Conservation (phyloP, 108 stramenopile genomes). For the Pseudonitzschia delicatissima region DNA sequence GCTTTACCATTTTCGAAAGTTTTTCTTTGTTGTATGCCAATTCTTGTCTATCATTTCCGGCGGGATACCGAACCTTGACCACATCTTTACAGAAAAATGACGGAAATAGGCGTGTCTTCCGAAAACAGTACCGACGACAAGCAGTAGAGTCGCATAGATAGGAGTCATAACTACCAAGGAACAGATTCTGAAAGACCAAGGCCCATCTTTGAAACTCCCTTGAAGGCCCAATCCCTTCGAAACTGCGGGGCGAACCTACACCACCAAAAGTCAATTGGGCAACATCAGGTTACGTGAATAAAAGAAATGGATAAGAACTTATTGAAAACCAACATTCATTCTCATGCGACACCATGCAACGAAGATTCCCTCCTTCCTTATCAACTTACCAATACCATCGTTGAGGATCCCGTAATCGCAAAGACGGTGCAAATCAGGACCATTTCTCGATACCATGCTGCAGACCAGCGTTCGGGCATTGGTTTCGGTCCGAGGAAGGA, state of each 20-base stretch:
- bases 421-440: slow-evolving; percentile 78
- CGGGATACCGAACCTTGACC: slow-evolving; percentile 82
- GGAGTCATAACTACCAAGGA: slow-evolving; percentile 87
- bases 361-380: background rate
- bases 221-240: slow-evolving; percentile 63
- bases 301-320: background rate
- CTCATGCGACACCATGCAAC: background rate
- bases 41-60: slow-evolving; percentile 74
- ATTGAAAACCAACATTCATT: slow-evolving; percentile 1
- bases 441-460: slow-evolving; percentile 72
- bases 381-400: slow-evolving; percentile 75
- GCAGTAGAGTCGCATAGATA: slow-evolving; percentile 70
- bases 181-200: slow-evolving; percentile 82
- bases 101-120: slow-evolving; percentile 84
- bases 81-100: slow-evolving; percentile 88
- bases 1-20: slow-evolving; percentile 75
- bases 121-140: slow-evolving; percentile 76
- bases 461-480: slow-evolving; percentile 70
- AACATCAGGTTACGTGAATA: background rate
- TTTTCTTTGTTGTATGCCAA: slow-evolving; percentile 63
- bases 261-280: too few species aligned
- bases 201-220: slow-evolving; percentile 78
- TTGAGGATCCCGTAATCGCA: slow-evolving; percentile 81
- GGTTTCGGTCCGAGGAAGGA: slow-evolving; percentile 63
- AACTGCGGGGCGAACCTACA: slow-evolving; percentile 71